A percentile compares a stretch with the other conserved stretches of the same genome.
These are phyloP conservation scores for Penicillium sp. DNA, from an alignment of 2,329 filamentous ascomycete genomes.

Conservation along the genomic window DNA sequence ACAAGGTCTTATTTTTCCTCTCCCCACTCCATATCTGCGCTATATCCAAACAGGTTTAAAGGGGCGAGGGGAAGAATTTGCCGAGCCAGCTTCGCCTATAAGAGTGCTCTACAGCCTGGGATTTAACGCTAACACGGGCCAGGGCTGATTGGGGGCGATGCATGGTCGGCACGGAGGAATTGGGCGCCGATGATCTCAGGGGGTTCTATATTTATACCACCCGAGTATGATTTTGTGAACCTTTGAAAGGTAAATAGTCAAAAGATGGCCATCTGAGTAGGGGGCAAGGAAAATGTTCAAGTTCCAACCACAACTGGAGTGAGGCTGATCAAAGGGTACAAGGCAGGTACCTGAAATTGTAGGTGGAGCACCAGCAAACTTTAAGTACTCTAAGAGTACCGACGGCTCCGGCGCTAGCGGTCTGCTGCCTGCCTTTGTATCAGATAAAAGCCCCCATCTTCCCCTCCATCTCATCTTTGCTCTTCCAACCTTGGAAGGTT, in stretches of 20 bases:
- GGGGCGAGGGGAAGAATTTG: background rate
- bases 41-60: background rate
- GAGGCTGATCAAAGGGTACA: background rate
- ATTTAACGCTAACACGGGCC: background rate
- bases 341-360: background rate
- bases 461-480: background rate
- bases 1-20: background rate
- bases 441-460: slow-evolving; percentile 3
- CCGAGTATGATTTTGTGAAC: background rate
- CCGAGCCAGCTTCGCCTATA: background rate
- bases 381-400: slow-evolving; percentile 3
- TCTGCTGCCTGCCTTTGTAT: slow-evolving; percentile 11
- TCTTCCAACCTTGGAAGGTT: background rate
- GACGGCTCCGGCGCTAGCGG: slow-evolving; percentile 4
- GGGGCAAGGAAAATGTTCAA: background rate
- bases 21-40: background rate
- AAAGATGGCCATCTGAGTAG: background rate
- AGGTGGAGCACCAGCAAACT: background rate
- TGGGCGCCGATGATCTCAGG: slow-evolving; percentile 2
- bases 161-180: background rate
- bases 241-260: background rate
- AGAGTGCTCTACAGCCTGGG: background rate
- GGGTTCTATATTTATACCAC: slow-evolving; percentile 16
- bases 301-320: background rate
- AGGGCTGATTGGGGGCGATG: background rate